Evolutionary conservation across 176 grass and related monocot species (phyloP), one percentile per base, ranked within the genome.

Genomic region (Oryza rufipogon): DNA sequence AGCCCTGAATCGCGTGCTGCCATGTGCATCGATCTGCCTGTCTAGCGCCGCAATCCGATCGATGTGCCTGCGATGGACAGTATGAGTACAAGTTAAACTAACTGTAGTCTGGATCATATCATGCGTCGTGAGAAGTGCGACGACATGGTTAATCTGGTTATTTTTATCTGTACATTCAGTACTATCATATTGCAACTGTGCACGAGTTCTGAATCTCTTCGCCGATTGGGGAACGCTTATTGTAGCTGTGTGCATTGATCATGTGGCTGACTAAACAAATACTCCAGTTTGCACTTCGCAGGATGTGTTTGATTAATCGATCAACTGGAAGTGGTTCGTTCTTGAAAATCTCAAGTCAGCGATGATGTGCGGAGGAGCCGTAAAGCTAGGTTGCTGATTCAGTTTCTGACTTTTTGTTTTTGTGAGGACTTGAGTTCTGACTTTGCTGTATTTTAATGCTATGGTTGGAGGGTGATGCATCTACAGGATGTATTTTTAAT

Each of bases 331-430:
- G 11, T 36, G 64, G 76, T 28, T 68, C 77, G 76, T 28, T 68
- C 77, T 28, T 70, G 38, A 64, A 76, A 76, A 75, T 60, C 49
- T 13, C 30, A 42, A 70, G 87, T 70, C 81, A 75, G 83, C 69
- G 74, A 15, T 13, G 33, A 54, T 45, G 64, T 49, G n/a, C 13
- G 6, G 44, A 83, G 68, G 44, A 83, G 68, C 25, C 34, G 49
- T 75, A 22, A 63, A 63, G 30, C 30, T 32, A 32, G 9, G 26
- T 6, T 6, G 8, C 44, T 66, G 68, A 64, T 30, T 1, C 64
- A n/a, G 33, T 19, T 19, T 89, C 77, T 85, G 82, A 85, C 77
- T 76, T 89, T 11, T n/a, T 63, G 54, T 63, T 63, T 23, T 23
- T 63, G 58, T 63, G 58, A 23, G 58, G 58, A 63, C 70, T 30